A percentile compares a stretch with the other conserved stretches of the same genome.
phyloP scores from a whole-genome alignment of 306 rosid genomes.

The Parietaria judaica region DNA sequence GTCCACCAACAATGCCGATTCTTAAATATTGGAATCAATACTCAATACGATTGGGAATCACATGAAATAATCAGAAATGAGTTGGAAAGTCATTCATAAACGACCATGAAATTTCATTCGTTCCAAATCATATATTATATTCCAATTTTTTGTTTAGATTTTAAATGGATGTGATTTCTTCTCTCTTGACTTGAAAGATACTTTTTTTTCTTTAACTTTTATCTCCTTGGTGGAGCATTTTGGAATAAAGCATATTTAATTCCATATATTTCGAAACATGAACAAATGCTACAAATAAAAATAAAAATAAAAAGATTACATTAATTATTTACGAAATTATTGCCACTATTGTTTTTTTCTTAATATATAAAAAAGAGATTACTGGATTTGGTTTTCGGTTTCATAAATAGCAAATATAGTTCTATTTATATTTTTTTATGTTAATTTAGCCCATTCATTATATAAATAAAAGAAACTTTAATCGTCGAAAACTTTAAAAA shows the following conservation, averaged over 20 bases:
- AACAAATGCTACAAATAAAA: neutral
- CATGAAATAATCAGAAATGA: neutral
- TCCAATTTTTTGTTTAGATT: neutral
- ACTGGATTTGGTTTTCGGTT: neutral
- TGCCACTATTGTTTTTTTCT: neutral
- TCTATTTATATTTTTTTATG: too few relatives aligned
- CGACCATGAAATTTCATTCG: neutral
- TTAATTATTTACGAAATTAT: too few relatives aligned
- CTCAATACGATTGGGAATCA: neutral
- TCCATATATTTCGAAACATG: neutral
- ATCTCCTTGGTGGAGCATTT: slow-evolving; percentile 6
- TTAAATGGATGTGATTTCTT: neutral
- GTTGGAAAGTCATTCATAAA: neutral
- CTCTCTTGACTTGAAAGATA: neutral
- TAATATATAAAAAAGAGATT: too few relatives aligned
- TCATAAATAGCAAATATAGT: neutral
- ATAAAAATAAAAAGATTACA: neutral
- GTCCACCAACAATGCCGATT: too few relatives aligned
- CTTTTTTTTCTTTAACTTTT: neutral
- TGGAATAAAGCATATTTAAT: slow-evolving; percentile 7
- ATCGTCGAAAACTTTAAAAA: too few relatives aligned
- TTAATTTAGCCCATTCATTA: too few relatives aligned
- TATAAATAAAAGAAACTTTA: too few relatives aligned
- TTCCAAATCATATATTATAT: neutral
- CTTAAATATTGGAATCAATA: neutral